Conservation (phyloP, 2,329 filamentous ascomycete species). For the Cryphonectria japonica region DNA sequence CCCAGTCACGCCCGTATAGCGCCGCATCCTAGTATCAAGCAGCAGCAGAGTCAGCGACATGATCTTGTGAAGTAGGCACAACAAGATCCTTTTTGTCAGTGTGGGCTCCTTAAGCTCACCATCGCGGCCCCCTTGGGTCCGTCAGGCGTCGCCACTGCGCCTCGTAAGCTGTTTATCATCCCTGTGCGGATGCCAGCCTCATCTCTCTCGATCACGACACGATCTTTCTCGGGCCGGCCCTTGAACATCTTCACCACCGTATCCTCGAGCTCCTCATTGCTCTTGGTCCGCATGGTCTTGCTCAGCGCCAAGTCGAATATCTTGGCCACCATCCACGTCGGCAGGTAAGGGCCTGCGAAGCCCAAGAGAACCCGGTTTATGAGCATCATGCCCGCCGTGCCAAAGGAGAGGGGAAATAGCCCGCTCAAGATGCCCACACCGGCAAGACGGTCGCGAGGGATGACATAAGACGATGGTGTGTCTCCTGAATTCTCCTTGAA, state of each 20-base stretch:
- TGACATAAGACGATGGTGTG: not conserved
- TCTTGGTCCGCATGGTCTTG: not conserved
- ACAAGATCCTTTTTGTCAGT: not conserved
- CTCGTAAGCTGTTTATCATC: slow-evolving; percentile 21
- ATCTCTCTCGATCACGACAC: slow-evolving; percentile 15
- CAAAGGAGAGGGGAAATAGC: slow-evolving; percentile 32
- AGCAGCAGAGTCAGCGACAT: not conserved
- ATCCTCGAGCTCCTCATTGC: not conserved
- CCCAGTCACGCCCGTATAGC: slow-evolving; percentile 30
- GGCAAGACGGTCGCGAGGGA: slow-evolving; percentile 30
- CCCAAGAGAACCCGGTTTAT: slow-evolving; percentile 27
- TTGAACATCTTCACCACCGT: not conserved
- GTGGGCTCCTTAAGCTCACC: not conserved
- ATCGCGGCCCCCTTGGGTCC: slow-evolving; percentile 18
- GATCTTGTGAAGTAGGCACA: not conserved
- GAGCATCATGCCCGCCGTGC: slow-evolving; percentile 33
- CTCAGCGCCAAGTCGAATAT: not conserved
- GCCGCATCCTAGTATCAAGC: slow-evolving; percentile 24
- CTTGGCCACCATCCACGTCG: slow-evolving; percentile 25
- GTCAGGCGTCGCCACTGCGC: slow-evolving; percentile 21
- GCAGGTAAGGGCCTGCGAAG: slow-evolving; percentile 27
- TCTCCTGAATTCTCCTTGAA: not conserved
- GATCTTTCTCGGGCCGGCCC: slow-evolving; percentile 4
- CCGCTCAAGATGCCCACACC: slow-evolving; percentile 29
- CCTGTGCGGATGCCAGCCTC: slow-evolving; percentile 15